These are phyloP conservation scores for Croton laevigatus DNA, from an alignment of 441 rosid species.

Conservation along the genomic window DNA sequence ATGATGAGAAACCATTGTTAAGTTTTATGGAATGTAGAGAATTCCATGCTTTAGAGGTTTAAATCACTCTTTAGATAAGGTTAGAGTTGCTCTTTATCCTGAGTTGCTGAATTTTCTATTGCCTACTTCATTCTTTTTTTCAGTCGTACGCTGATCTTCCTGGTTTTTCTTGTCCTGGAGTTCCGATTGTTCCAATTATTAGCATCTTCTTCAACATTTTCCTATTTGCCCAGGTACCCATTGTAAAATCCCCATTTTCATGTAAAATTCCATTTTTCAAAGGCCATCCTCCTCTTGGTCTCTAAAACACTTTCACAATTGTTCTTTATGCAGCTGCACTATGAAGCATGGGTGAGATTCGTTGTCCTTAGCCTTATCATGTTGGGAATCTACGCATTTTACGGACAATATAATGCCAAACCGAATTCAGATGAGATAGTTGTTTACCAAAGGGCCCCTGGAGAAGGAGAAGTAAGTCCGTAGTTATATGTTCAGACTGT, in stretches of 20 bases:
- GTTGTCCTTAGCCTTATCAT: constrained; percentile 61
- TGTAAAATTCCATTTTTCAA: neutral
- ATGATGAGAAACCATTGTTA: neutral
- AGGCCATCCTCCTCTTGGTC: neutral
- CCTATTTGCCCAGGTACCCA: constrained; percentile 86
- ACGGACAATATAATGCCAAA: constrained; percentile 79
- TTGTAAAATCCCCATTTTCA: no score
- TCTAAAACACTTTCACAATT: neutral
- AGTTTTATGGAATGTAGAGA: no score
- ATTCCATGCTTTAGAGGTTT: neutral
- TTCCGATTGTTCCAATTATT: constrained; percentile 73
- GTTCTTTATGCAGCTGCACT: constrained; percentile 59
- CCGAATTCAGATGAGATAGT: constrained; percentile 44
- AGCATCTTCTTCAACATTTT: constrained; percentile 94
- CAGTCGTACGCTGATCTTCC: constrained; percentile 62
- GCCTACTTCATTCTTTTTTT: constrained; percentile 7
- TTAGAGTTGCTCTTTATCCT: neutral
- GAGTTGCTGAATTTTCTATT: neutral
- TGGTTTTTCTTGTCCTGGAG: constrained; percentile 87
- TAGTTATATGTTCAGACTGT: constrained; percentile 1
- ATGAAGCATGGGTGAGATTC: constrained; percentile 94
- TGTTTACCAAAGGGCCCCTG: constrained; percentile 56
- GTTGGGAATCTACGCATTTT: constrained; percentile 62
- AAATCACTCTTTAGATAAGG: neutral
- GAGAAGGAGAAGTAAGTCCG: constrained; percentile 39